Evolutionary conservation across 805 yeast genomes (phyloP).

Genomic region (Ogataea pilisensis): DNA sequence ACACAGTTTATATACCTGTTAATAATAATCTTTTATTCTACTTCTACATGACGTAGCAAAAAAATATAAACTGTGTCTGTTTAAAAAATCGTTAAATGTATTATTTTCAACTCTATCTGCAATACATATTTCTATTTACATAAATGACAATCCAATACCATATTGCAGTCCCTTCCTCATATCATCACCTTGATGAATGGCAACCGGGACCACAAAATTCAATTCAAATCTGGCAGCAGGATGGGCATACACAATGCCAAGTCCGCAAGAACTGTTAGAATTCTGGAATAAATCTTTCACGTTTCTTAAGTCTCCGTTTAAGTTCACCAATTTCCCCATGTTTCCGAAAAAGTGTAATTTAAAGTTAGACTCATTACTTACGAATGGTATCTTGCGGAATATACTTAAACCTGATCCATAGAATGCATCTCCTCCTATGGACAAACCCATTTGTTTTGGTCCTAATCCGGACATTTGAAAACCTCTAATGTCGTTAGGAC

Average conservation of each 20-base stretch:
- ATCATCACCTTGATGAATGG: conserved; percentile 41
- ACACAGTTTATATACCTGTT: too few relatives aligned
- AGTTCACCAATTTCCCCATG: conserved; percentile 40
- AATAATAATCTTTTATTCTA: too few relatives aligned
- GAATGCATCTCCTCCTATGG: conserved; percentile 51
- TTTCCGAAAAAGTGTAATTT: conserved; percentile 46
- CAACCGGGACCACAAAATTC: conserved; percentile 49
- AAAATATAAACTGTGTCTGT: too few relatives aligned
- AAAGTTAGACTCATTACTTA: conserved; percentile 40
- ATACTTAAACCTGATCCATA: conserved; percentile 43
- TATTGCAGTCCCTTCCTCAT: conserved; percentile 52
- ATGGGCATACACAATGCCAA: conserved; percentile 50
- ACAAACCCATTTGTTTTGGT: conserved; percentile 46
- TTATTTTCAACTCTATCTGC: neutral
- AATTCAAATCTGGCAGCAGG: conserved; percentile 58
- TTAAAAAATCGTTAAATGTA: too few relatives aligned
- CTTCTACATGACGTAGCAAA: too few relatives aligned
- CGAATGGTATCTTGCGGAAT: conserved; percentile 40
- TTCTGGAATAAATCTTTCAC: conserved; percentile 7
- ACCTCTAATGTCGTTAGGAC: conserved; percentile 55
- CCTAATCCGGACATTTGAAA: conserved; percentile 51
- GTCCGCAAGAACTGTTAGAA: conserved; percentile 40
- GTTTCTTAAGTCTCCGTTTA: conserved; percentile 4
- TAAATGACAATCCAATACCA: conserved; percentile 56
- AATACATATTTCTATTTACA: conserved; percentile 27